phyloP scores from a whole-genome alignment of 768 basidiomycete species.

The Hericium rajendrae region DNA sequence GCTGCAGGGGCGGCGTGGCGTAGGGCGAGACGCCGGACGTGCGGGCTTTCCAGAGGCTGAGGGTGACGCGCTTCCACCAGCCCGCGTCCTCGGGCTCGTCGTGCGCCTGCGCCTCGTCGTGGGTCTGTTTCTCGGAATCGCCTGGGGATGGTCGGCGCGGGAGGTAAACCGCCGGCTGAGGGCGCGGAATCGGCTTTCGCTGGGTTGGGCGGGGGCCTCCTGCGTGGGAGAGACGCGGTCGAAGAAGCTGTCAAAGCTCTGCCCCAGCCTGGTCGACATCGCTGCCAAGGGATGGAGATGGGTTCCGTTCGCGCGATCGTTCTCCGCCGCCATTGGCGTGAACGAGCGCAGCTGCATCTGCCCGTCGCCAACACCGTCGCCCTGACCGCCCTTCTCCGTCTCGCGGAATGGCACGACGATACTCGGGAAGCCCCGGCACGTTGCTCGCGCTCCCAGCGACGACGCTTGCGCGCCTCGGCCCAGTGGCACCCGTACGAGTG shows the following conservation, averaged over 20 bases:
- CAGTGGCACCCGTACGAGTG: constrained; percentile 45
- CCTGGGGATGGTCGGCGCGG: constrained; percentile 23
- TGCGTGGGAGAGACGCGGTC: constrained; percentile 19
- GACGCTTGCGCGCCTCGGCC: constrained; percentile 36
- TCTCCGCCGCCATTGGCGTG: neutral
- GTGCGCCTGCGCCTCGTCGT: neutral
- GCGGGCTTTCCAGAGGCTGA: constrained; percentile 15
- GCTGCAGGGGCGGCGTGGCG: neutral
- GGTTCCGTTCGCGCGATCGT: neutral
- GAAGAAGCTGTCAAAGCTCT: constrained; percentile 39
- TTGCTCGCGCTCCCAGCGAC: constrained; percentile 17
- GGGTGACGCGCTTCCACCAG: constrained; percentile 11
- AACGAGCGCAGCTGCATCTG: neutral
- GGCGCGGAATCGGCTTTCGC: neutral
- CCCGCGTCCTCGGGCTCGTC: neutral
- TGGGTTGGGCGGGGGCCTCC: neutral
- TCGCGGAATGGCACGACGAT: constrained; percentile 9
- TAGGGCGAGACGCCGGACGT: constrained; percentile 6
- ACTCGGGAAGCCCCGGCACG: constrained; percentile 17
- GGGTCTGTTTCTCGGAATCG: neutral
- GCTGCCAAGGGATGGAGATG: constrained; percentile 10
- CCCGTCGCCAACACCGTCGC: neutral
- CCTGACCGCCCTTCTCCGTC: neutral
- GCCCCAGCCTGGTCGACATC: constrained; percentile 25
- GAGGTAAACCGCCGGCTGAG: constrained; percentile 17